phyloP scores from a whole-genome alignment of 148 eudicot genomes.

The Nyssa sinensis region DNA sequence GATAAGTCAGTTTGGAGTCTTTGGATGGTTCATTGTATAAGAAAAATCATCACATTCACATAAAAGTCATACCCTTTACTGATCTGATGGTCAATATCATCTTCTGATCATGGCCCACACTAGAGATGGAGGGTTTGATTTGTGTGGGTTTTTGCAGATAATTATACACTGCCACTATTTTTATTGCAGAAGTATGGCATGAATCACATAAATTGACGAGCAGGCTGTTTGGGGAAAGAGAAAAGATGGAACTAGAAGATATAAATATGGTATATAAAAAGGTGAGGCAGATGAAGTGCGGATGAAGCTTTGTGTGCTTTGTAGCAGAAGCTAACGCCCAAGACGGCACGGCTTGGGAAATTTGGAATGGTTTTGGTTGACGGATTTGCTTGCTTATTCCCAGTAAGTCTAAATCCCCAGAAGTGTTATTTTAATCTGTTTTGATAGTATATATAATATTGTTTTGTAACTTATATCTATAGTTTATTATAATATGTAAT shows the following conservation, averaged over 20 bases:
- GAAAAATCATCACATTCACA: too few relatives aligned
- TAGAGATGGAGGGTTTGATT: neutral
- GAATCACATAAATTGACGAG: neutral
- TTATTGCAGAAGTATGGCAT: neutral
- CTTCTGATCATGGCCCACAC: too few relatives aligned
- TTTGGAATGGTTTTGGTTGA: slow-evolving; percentile 10
- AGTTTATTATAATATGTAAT: neutral
- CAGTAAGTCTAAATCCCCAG: slow-evolving; percentile 32
- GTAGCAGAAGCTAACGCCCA: slow-evolving; percentile 27
- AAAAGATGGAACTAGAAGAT: slow-evolving; percentile 10
- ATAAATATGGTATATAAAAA: neutral
- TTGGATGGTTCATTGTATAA: too few relatives aligned
- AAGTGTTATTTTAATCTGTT: neutral
- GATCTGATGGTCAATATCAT: too few relatives aligned
- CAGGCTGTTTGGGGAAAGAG: slow-evolving; percentile 18
- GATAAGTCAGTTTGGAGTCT: too few relatives aligned
- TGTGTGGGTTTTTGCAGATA: neutral
- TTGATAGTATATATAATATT: neutral
- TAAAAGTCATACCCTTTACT: too few relatives aligned
- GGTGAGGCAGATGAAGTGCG: slow-evolving; percentile 34
- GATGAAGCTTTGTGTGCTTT: slow-evolving; percentile 40
- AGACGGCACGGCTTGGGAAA: slow-evolving; percentile 46
- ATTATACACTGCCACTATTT: neutral
- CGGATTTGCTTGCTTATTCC: slow-evolving; percentile 17
- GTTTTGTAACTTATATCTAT: neutral